A percentile compares a stretch with the other conserved stretches of the same genome.
These are phyloP conservation scores for Asterella californica DNA, from an alignment of 225 moss, liverwort and hornwort genomes.

Conservation along the genomic window DNA sequence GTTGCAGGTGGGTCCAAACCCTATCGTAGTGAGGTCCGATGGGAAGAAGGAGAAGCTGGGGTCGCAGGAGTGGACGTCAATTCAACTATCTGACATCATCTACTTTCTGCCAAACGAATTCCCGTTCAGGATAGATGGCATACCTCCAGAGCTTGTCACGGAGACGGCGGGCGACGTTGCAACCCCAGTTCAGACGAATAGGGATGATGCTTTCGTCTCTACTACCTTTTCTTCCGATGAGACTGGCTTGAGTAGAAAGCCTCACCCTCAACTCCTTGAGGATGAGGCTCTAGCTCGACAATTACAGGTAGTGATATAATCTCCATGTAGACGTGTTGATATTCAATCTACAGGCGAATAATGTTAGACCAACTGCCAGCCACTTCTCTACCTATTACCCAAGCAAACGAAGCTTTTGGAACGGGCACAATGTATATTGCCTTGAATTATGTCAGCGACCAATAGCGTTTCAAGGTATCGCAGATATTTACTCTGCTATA, in stretches of 20 bases:
- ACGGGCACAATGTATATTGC: background rate
- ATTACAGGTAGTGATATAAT: slow-evolving; percentile 53
- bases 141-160: slow-evolving; percentile 28
- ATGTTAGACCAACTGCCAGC: background rate
- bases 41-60: slow-evolving; percentile 47
- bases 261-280: slow-evolving; percentile 44
- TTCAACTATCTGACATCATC: slow-evolving; percentile 57
- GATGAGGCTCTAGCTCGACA: slow-evolving; percentile 71
- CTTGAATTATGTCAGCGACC: background rate
- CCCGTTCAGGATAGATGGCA: slow-evolving; percentile 49
- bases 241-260: slow-evolving; percentile 27
- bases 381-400: background rate
- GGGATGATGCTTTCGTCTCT: background rate
- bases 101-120: slow-evolving; percentile 68
- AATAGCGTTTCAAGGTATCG: background rate
- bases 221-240: background rate
- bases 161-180: slow-evolving; percentile 26
- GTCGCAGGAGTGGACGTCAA: slow-evolving; percentile 32
- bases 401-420: background rate
- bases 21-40: slow-evolving; percentile 59
- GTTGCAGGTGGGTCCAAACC: slow-evolving; percentile 50
- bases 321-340: background rate
- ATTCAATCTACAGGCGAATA: background rate
- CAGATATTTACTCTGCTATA: background rate
- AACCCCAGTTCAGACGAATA: background rate